Evolutionary conservation across 2,329 filamentous ascomycete genomes (phyloP).

Genomic region (Zasmidium citrigriseum): DNA sequence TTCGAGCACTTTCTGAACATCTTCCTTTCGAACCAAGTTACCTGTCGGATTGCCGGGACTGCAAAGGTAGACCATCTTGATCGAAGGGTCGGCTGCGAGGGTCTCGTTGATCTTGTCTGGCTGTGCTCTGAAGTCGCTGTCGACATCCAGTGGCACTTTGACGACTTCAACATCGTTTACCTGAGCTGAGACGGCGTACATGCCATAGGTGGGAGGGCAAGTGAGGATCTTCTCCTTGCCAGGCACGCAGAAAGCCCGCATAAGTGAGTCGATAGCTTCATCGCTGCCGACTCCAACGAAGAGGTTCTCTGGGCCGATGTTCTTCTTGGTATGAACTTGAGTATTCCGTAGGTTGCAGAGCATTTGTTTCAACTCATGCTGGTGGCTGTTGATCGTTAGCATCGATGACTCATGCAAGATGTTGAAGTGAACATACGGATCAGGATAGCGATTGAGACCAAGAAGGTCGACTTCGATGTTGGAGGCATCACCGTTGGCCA

Average conservation of each 20-base stretch:
- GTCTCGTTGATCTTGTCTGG: slow-evolving; percentile 66
- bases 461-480: slow-evolving; percentile 71
- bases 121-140: slow-evolving; percentile 74
- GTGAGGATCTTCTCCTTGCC: slow-evolving; percentile 87
- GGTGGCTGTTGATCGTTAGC: slow-evolving; percentile 60
- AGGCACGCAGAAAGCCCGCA: slow-evolving; percentile 90
- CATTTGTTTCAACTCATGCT: slow-evolving; percentile 78
- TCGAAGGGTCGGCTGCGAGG: slow-evolving; percentile 63
- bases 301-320: slow-evolving; percentile 76
- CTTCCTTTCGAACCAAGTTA: slow-evolving; percentile 71
- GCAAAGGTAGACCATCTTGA: slow-evolving; percentile 92
- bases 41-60: slow-evolving; percentile 95
- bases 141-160: slow-evolving; percentile 76
- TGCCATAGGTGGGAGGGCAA: slow-evolving; percentile 96
- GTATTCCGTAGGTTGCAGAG: slow-evolving; percentile 88
- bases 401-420: slow-evolving; percentile 11
- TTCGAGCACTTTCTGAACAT: slow-evolving; percentile 71
- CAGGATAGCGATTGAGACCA: slow-evolving; percentile 89
- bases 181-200: slow-evolving; percentile 93
- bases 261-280: slow-evolving; percentile 91
- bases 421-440: slow-evolving; percentile 58
- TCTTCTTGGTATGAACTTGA: slow-evolving; percentile 72
- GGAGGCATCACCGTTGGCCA: slow-evolving; percentile 46
- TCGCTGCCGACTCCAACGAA: slow-evolving; percentile 96
- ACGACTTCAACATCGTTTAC: slow-evolving; percentile 89